Conservation (phyloP, 371 early-diverging fungal genomes). For the Blakeslea trispora region DNA sequence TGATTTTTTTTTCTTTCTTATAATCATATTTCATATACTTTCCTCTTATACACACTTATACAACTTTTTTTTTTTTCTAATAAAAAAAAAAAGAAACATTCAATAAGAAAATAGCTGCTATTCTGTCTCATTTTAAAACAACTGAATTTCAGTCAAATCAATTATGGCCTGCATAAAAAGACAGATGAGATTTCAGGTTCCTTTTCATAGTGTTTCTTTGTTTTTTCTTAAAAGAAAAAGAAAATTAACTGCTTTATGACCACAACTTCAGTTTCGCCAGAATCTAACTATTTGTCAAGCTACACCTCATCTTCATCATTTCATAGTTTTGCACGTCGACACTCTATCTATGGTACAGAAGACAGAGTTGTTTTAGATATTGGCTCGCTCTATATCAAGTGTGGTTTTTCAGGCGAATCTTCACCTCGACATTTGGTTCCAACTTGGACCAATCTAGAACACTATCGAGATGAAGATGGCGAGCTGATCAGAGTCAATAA, state of each 20-base stretch:
- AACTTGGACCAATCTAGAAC: constrained; percentile 44
- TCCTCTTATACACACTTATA: constrained; percentile 15
- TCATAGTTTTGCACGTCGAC: constrained; percentile 52
- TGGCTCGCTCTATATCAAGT: constrained; percentile 80
- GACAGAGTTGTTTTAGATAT: constrained; percentile 89
- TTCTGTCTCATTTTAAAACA: too few species aligned
- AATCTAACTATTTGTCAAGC: constrained; percentile 41
- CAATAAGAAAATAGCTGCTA: too few species aligned
- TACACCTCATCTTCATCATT: constrained; percentile 40
- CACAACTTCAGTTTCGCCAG: constrained; percentile 50
- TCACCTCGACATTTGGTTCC: constrained; percentile 75
- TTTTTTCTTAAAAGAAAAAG: constrained; percentile 4
- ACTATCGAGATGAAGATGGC: constrained; percentile 36
- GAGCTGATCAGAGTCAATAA: constrained; percentile 48
- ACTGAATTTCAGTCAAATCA: too few species aligned
- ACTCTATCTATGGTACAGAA: constrained; percentile 74
- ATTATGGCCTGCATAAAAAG: too few species aligned
- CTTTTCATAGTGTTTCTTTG: background rate
- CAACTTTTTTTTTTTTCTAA: constrained; percentile 14
- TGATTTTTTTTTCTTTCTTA: background rate
- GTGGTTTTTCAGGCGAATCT: constrained; percentile 88
- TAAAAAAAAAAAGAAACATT: constrained; percentile 2
- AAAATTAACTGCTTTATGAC: constrained; percentile 35
- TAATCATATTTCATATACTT: constrained; percentile 9
- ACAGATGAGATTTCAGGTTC: too few species aligned